Base-by-base conservation (phyloP, 2,329 filamentous ascomycete genomes). In the Cercospora berteroae region DNA sequence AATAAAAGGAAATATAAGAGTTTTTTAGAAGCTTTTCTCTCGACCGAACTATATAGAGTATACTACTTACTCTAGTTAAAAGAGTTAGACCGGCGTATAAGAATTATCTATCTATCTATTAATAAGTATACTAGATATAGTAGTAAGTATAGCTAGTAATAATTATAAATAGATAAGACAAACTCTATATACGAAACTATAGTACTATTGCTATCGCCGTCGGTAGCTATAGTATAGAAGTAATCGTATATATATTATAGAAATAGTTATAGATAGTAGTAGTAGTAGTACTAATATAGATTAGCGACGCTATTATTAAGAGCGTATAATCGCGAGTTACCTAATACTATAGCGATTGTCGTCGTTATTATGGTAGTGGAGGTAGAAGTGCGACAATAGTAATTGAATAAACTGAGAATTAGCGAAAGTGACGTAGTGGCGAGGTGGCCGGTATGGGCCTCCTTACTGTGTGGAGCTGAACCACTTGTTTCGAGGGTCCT, bases 401-500 rank as follows among this genome's bases (percentile, higher is more conserved):
- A 42, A 42, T 5, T 5, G 6, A 42, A 5, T 39, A 39, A 39
- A 16, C 33, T 12, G 10, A 13, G 12, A 16, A 42, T n/a, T 13
- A n/a, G 36, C 12, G 12, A 42, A 31, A 31, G 8, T 31, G 8
- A 31, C 29, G 29, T 31, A 31, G 29, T 42, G 36, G 36, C 36
- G 36, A n/a, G 12, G 12, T 42, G 36, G 36, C 36, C 36, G 16
- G 4, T 42, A 16, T 42, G 6, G 36, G 36, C 36, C 36, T 42
- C 36, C 33, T 39, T 16, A 39, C n/a, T 36, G 55, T 58, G 55
- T 58, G 55, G 55, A 58, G 29, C 55, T 58, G 55, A 58, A 31
- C 27, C 31, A 33, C 31, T 31, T 20, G 55, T 58, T 58, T 58
- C 55, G 55, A 58, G 55, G 55, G 55, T 58, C 55, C 48, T 58